A percentile compares a stretch with the other conserved stretches of the same genome.
These are phyloP conservation scores for Cutaneotrichosporon arboriforme DNA, from an alignment of 1,284 basidiomycete genomes.

Conservation along the genomic window DNA sequence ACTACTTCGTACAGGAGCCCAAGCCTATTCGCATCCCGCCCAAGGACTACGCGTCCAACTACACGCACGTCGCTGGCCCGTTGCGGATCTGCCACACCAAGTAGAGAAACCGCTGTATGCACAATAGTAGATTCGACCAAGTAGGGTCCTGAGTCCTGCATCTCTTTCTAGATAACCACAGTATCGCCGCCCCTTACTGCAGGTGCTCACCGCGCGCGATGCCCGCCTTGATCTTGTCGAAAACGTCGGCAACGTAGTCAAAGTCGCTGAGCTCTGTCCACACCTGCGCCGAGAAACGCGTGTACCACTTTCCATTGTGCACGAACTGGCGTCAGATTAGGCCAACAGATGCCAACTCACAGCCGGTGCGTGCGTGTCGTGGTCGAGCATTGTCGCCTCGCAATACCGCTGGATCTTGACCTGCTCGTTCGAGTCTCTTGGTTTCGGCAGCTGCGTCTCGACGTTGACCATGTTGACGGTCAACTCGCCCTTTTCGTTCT, in stretches of 20 bases:
- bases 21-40: conserved; percentile 70
- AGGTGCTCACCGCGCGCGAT: conserved; percentile 15
- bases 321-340: conserved; percentile 28
- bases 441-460: conserved; percentile 35
- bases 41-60: conserved; percentile 73
- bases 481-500: conserved; percentile 57
- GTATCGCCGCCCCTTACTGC: not conserved
- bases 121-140: not conserved
- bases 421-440: conserved; percentile 21
- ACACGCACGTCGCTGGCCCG: conserved; percentile 71
- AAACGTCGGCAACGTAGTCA: conserved; percentile 29
- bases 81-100: conserved; percentile 88
- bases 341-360: conserved; percentile 15
- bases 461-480: conserved; percentile 65
- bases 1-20: conserved; percentile 59
- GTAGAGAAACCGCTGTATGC: conserved; percentile 51
- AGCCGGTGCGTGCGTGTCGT: conserved; percentile 29
- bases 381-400: conserved; percentile 25
- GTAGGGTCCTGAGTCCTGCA: not conserved
- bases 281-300: conserved; percentile 64
- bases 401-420: conserved; percentile 25
- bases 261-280: conserved; percentile 56
- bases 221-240: conserved; percentile 30
- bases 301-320: conserved; percentile 66
- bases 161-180: not conserved